These are phyloP conservation scores for Adiantum capillusveneris DNA, from an alignment of 75 land plant genomes.

Conservation along the genomic window DNA sequence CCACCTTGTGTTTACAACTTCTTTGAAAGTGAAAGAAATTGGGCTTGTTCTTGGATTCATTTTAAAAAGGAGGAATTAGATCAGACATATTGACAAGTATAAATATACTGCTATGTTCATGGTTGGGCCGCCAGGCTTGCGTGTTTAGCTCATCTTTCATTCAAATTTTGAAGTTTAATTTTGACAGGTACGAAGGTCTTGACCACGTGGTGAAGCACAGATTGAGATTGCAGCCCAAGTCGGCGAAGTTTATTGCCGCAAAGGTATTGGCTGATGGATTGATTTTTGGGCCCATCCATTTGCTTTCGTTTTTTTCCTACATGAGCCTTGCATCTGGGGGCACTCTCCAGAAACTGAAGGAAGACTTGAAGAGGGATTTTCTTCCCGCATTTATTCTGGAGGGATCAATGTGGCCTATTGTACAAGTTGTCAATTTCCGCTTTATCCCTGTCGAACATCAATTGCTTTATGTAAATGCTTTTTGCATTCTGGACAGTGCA, in stretches of 20 bases:
- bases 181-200: slow-evolving; percentile 76
- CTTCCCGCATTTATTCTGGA: slow-evolving; percentile 77
- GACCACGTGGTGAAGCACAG: slow-evolving; percentile 53
- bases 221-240: slow-evolving; percentile 42
- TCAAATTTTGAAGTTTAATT: too few species aligned
- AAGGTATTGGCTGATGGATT: slow-evolving; percentile 71
- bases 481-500: slow-evolving; percentile 89
- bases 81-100: too few species aligned
- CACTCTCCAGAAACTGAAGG: slow-evolving; percentile 48
- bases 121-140: too few species aligned
- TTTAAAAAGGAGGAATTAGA: too few species aligned
- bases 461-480: slow-evolving; percentile 81
- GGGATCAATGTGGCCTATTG: slow-evolving; percentile 65
- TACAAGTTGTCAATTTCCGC: slow-evolving; percentile 86
- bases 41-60: too few species aligned
- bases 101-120: too few species aligned
- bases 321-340: slow-evolving; percentile 80
- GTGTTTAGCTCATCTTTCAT: too few species aligned
- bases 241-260: slow-evolving; percentile 54
- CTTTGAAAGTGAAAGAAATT: too few species aligned
- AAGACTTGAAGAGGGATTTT: slow-evolving; percentile 81
- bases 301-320: slow-evolving; percentile 79
- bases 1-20: too few species aligned
- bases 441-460: slow-evolving; percentile 86
- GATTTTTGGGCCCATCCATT: slow-evolving; percentile 87